These are phyloP conservation scores for Xylaria sp. DNA, from an alignment of 2,329 filamentous ascomycete species.

Conservation along the genomic window DNA sequence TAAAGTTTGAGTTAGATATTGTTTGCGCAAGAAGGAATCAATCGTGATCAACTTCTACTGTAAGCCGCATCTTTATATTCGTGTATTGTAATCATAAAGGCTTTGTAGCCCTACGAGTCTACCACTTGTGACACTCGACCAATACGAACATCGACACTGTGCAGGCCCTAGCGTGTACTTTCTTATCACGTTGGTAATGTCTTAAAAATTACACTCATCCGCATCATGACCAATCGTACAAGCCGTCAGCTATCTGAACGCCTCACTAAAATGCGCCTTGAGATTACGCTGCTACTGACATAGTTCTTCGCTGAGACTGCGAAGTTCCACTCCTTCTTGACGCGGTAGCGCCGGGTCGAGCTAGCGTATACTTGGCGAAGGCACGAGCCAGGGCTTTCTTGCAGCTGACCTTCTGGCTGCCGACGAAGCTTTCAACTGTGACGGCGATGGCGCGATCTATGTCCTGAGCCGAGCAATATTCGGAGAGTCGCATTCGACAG, in stretches of 20 bases:
- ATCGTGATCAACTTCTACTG: background rate
- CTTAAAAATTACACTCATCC: slow-evolving; percentile 5
- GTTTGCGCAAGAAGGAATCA: background rate
- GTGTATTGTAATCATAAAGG: background rate
- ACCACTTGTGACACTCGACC: background rate
- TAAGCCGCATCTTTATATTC: background rate
- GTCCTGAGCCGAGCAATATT: slow-evolving; percentile 89
- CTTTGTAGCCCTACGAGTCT: background rate
- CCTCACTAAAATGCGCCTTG: background rate
- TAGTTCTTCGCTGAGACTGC: slow-evolving; percentile 42
- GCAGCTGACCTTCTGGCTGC: slow-evolving; percentile 95
- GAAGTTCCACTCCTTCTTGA: slow-evolving; percentile 40
- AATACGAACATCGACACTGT: slow-evolving; percentile 16
- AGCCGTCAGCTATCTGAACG: slow-evolving; percentile 11
- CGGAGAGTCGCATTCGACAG: slow-evolving; percentile 97
- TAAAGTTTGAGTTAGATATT: slow-evolving; percentile 1
- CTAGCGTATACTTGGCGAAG: slow-evolving; percentile 91
- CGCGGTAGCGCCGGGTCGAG: slow-evolving; percentile 56
- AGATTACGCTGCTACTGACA: slow-evolving; percentile 40
- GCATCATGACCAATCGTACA: slow-evolving; percentile 22
- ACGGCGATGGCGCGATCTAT: slow-evolving; percentile 98
- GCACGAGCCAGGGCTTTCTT: slow-evolving; percentile 95
- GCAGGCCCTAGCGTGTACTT: background rate
- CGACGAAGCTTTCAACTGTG: slow-evolving; percentile 94
- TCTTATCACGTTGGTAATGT: slow-evolving; percentile 19